Percentiles rank a stretch among this genome's conserved stretches.
Conservation (phyloP, 225 moss, liverwort and hornwort species). For the Pleurozium schreberi region DNA sequence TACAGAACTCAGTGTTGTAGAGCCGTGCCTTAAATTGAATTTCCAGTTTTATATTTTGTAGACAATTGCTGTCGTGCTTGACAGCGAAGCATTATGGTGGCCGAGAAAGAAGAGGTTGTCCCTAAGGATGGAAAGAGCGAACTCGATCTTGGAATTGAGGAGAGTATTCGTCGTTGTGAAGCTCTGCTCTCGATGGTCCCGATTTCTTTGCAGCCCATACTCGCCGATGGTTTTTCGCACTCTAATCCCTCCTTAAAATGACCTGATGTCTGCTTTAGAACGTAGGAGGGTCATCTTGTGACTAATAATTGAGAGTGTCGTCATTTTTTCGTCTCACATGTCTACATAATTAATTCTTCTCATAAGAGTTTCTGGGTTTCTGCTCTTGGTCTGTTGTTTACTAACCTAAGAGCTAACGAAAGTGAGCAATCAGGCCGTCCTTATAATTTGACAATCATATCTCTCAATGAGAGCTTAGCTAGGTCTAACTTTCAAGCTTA, state of each 20-base stretch:
- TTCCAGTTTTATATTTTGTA: neutral
- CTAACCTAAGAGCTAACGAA: neutral
- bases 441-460: neutral
- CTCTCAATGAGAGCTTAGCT: neutral
- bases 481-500: neutral
- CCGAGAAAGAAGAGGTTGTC: conserved; percentile 13
- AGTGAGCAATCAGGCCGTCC: neutral
- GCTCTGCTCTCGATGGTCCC: conserved; percentile 35
- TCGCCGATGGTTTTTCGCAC: conserved; percentile 7
- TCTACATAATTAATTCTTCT: neutral
- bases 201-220: conserved; percentile 22
- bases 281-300: neutral
- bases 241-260: neutral
- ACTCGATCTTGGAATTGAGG: conserved; percentile 50
- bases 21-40: neutral
- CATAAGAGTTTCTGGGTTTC: neutral
- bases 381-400: neutral
- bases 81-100: conserved; percentile 2
- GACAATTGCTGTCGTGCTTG: neutral
- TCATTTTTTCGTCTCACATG: neutral
- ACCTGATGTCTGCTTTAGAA: neutral
- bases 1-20: neutral
- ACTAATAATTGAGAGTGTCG: neutral
- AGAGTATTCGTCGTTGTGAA: conserved; percentile 75
- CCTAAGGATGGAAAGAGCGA: conserved; percentile 10